Percentiles rank a stretch among this genome's conserved stretches.
Evolutionary conservation across 257 asterid species (phyloP).

Genomic region (Nicotiana noctiflora): DNA sequence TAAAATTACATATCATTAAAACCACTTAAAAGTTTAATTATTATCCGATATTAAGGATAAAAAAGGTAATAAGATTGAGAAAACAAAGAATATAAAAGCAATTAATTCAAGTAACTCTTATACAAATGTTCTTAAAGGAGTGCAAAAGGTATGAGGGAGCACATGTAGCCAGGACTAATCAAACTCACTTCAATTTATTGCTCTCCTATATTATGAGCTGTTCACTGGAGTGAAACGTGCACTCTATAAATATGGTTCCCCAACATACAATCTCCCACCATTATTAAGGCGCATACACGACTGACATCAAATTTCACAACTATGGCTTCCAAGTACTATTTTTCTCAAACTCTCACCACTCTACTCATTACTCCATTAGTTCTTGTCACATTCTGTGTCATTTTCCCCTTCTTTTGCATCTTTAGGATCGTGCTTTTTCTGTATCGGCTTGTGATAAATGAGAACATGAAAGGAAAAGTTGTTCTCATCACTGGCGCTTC

Average conservation of each 20-base stretch:
- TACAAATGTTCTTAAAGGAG: too few species aligned
- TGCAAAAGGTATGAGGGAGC: too few species aligned
- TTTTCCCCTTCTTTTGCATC: conserved; percentile 16
- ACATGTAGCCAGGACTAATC: too few species aligned
- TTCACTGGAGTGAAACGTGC: not conserved
- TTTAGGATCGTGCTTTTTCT: not conserved
- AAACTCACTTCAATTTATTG: too few species aligned
- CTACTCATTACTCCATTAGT: not conserved
- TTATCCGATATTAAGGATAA: too few species aligned
- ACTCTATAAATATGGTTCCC: not conserved
- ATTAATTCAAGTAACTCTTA: too few species aligned
- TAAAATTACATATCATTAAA: too few species aligned
- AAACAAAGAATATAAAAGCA: too few species aligned
- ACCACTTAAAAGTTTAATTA: too few species aligned
- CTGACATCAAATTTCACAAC: not conserved
- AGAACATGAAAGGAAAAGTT: conserved; percentile 19
- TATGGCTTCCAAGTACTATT: not conserved
- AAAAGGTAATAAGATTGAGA: too few species aligned
- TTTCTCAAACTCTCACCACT: not conserved
- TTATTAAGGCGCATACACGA: not conserved
- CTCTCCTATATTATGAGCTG: not conserved
- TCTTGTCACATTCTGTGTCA: not conserved
- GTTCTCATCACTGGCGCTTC: conserved; percentile 25
- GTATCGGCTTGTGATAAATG: not conserved
- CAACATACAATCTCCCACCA: not conserved